phyloP scores from a whole-genome alignment of 176 grass and related monocot genomes.

The Carex parvula region DNA sequence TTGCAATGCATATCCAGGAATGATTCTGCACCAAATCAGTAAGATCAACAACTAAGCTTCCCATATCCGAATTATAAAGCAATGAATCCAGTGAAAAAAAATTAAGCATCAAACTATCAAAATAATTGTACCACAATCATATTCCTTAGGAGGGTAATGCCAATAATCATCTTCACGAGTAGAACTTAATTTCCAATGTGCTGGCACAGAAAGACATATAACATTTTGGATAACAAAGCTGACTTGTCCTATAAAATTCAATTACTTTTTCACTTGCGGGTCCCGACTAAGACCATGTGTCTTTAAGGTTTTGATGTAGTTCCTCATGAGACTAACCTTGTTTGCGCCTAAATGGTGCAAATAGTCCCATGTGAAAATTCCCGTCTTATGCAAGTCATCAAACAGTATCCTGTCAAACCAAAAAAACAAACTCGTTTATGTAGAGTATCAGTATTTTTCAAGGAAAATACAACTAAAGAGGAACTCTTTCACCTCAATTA shows the following conservation, averaged over 20 bases:
- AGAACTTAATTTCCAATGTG: background rate
- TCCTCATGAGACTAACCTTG: slow-evolving; percentile 64
- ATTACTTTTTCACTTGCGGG: slow-evolving; percentile 63
- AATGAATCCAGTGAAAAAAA: background rate
- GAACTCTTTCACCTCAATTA: background rate
- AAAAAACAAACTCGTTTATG: background rate
- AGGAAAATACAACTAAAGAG: background rate
- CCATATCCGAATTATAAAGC: background rate
- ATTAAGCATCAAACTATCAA: background rate
- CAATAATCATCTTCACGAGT: background rate
- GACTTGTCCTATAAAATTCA: background rate
- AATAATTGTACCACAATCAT: background rate
- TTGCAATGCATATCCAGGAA: background rate
- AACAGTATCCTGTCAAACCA: slow-evolving; percentile 59
- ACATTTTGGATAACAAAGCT: background rate
- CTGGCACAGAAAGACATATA: background rate
- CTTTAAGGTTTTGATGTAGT: slow-evolving; percentile 76
- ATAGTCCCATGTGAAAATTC: slow-evolving; percentile 98
- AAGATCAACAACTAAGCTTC: background rate
- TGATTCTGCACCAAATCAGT: background rate
- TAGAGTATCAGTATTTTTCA: background rate
- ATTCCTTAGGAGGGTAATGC: background rate
- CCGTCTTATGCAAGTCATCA: slow-evolving; percentile 94
- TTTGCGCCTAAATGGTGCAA: slow-evolving; percentile 73
- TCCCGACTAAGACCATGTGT: slow-evolving; percentile 72